Conservation (phyloP, 345 rosid species). For the Eucalyptus cloeziana region DNA sequence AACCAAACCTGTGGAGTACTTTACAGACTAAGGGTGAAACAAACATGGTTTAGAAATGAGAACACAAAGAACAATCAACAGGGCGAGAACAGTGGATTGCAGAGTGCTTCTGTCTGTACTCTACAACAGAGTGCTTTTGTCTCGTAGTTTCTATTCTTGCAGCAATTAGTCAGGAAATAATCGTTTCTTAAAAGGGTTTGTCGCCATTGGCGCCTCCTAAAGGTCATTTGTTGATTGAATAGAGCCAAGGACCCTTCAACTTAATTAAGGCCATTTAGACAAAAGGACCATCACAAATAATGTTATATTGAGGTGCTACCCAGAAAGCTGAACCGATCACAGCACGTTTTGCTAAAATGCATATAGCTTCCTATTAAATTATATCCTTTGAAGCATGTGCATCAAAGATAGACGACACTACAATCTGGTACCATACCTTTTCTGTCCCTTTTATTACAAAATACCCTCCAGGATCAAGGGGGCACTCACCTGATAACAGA, state of each 20-base stretch:
- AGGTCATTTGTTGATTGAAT: neutral
- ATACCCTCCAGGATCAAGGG: conserved; percentile 96
- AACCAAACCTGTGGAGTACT: neutral
- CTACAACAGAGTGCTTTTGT: neutral
- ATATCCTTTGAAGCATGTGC: neutral
- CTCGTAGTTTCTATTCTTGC: neutral
- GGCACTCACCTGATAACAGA: conserved; percentile 72
- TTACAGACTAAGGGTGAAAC: neutral
- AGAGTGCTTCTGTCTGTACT: neutral
- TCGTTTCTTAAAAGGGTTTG: neutral
- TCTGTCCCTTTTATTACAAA: conserved; percentile 84
- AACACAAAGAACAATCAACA: neutral
- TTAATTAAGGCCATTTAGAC: neutral
- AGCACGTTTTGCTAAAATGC: neutral
- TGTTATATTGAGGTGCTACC: neutral
- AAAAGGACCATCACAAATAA: neutral
- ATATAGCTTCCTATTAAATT: neutral
- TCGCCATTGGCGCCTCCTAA: neutral
- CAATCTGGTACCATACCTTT: conserved; percentile 33
- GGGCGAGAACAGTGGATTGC: neutral
- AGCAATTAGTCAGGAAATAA: neutral
- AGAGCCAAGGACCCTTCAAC: neutral
- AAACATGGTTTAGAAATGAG: neutral
- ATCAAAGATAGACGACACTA: neutral
- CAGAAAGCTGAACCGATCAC: neutral